Evolutionary conservation across 2,329 filamentous ascomycete species (phyloP).

Genomic region (Sporothrix variecibatus): DNA sequence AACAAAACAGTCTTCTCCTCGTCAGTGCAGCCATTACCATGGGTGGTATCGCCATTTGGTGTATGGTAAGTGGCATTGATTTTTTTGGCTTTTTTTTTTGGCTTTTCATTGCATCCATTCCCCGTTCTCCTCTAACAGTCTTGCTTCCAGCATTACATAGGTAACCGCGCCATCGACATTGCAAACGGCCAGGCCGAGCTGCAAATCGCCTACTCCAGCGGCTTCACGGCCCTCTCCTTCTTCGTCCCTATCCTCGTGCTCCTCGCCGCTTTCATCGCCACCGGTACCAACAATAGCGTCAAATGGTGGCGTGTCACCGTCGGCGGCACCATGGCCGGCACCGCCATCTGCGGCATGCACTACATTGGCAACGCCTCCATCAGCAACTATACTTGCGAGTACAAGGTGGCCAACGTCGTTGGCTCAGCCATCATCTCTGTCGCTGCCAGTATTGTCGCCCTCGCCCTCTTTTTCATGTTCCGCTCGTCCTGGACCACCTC

Average conservation of each 20-base stretch:
- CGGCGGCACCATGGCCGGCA: constrained; percentile 70
- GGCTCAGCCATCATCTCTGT: constrained; percentile 73
- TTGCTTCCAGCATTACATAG: constrained; percentile 71
- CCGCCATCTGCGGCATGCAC: constrained; percentile 82
- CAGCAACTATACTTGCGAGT: constrained; percentile 70
- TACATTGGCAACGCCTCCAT: constrained; percentile 85
- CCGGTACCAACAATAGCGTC: constrained; percentile 61
- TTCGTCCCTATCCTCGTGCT: constrained; percentile 78
- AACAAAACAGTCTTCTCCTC: constrained; percentile 57
- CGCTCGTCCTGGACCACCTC: constrained; percentile 74
- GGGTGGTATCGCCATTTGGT: constrained; percentile 75
- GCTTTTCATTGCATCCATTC: neutral
- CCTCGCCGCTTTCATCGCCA: constrained; percentile 70
- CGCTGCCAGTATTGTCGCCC: constrained; percentile 67
- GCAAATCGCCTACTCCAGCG: constrained; percentile 72
- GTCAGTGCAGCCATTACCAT: constrained; percentile 67
- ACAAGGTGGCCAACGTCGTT: constrained; percentile 60
- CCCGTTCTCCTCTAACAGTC: neutral
- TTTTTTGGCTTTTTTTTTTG: neutral
- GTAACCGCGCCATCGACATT: constrained; percentile 75
- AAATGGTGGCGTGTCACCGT: constrained; percentile 59
- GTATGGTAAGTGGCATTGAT: constrained; percentile 52
- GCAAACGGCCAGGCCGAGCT: constrained; percentile 61
- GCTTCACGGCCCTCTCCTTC: constrained; percentile 75
- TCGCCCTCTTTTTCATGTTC: constrained; percentile 77